A percentile compares a stretch with the other conserved stretches of the same genome.
phyloP scores from a whole-genome alignment of 2,329 filamentous ascomycete species.

The Ilyonectria mors-panacis region DNA sequence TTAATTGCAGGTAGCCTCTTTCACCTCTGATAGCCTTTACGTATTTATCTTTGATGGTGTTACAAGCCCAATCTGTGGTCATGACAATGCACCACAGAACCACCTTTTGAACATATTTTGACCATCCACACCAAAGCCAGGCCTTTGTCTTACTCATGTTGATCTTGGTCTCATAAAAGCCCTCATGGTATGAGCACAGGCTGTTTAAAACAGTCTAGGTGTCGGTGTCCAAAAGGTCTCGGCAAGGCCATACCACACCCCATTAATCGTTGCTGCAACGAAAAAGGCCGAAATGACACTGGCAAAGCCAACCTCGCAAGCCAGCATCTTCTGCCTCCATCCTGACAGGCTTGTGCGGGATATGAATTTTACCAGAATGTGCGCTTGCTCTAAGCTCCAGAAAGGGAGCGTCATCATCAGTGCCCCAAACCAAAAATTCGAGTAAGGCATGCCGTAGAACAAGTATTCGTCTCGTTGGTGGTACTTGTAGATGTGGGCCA shows the following conservation, averaged over 20 bases:
- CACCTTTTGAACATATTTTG: too few relatives aligned
- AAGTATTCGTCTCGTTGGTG: conserved; percentile 10
- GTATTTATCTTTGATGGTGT: too few relatives aligned
- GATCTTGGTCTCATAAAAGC: too few relatives aligned
- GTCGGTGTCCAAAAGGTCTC: neutral
- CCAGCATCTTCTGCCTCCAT: neutral
- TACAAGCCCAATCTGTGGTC: too few relatives aligned
- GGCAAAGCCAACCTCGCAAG: neutral
- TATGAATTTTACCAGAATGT: neutral
- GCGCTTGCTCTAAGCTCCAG: neutral
- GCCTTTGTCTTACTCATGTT: too few relatives aligned
- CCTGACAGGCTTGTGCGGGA: neutral
- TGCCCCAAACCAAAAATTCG: conserved; percentile 9
- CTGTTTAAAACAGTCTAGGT: neutral
- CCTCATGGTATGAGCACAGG: too few relatives aligned
- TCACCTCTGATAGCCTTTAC: too few relatives aligned
- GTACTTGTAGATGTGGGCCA: conserved; percentile 16
- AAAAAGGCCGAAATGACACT: conserved; percentile 3
- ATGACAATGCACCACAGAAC: too few relatives aligned
- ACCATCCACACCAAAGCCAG: too few relatives aligned
- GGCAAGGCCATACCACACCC: conserved; percentile 1
- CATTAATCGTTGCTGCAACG: conserved; percentile 2
- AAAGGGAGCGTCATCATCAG: conserved; percentile 8
- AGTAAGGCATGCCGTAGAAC: conserved; percentile 11
- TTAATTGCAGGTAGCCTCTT: too few relatives aligned